These are phyloP conservation scores for Ashbya aceris DNA, from an alignment of 1,139 yeast genomes.

Conservation along the genomic window DNA sequence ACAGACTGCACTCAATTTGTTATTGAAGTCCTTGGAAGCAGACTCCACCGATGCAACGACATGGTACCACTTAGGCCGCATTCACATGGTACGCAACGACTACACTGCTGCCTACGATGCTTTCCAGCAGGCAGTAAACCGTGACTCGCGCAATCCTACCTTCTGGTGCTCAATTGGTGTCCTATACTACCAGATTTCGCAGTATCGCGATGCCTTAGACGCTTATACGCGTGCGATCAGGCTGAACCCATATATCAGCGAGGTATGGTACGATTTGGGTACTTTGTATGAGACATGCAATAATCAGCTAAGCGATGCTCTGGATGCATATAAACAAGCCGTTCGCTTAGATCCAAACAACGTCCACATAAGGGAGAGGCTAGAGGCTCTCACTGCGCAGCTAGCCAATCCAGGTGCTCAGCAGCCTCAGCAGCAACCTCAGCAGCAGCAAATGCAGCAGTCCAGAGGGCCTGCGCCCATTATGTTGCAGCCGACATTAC, in stretches of 20 bases:
- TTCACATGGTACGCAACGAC: slow-evolving; percentile 92
- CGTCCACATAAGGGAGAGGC: slow-evolving; percentile 86
- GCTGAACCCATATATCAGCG: slow-evolving; percentile 88
- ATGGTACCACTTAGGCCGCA: slow-evolving; percentile 94
- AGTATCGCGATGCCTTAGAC: slow-evolving; percentile 92
- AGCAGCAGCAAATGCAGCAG: slow-evolving; percentile 14
- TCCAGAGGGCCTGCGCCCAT: slow-evolving; percentile 14
- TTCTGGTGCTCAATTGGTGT: slow-evolving; percentile 99
- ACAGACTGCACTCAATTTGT: slow-evolving; percentile 70
- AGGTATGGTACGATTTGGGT: slow-evolving; percentile 98
- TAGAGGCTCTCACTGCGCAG: slow-evolving; percentile 67
- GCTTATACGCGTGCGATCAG: slow-evolving; percentile 96
- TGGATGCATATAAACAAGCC: slow-evolving; percentile 95
- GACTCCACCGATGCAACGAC: slow-evolving; percentile 90
- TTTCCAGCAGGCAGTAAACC: slow-evolving; percentile 95
- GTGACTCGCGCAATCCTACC: slow-evolving; percentile 93
- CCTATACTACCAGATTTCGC: slow-evolving; percentile 87
- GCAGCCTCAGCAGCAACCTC: slow-evolving; percentile 14
- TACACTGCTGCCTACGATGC: slow-evolving; percentile 96
- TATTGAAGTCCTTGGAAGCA: slow-evolving; percentile 79
- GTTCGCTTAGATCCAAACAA: slow-evolving; percentile 91
- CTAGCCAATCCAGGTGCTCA: slow-evolving; percentile 22
- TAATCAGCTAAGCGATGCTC: slow-evolving; percentile 87
- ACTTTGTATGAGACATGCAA: slow-evolving; percentile 94
- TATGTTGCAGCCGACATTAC: slow-evolving; percentile 28